Percentiles rank a stretch among this genome's conserved stretches.
Evolutionary conservation across 495 filamentous ascomycete genomes (phyloP).

Genomic region (Hypoxylon rickii): DNA sequence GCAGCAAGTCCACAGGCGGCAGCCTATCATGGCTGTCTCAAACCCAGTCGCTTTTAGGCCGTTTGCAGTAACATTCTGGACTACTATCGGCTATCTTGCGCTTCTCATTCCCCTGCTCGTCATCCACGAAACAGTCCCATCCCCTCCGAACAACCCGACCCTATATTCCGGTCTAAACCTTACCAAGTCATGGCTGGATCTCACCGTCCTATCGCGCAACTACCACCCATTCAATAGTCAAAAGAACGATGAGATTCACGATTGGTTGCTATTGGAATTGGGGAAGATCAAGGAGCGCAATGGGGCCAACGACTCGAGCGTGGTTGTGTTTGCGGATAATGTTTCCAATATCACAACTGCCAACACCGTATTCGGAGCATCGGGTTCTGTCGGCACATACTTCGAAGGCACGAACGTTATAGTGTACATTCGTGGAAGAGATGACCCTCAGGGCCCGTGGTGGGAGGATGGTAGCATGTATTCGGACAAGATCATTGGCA

Average conservation of each 20-base stretch:
- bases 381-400: constrained; percentile 59
- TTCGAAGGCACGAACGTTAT: constrained; percentile 94
- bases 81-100: constrained; percentile 69
- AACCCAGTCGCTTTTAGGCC: constrained; percentile 60
- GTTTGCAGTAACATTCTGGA: constrained; percentile 73
- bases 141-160: constrained; percentile 62
- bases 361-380: constrained; percentile 25
- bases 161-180: constrained; percentile 69
- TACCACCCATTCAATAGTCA: constrained; percentile 90
- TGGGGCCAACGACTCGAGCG: constrained; percentile 39
- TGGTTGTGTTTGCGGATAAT: constrained; percentile 78
- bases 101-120: constrained; percentile 71
- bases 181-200: constrained; percentile 83
- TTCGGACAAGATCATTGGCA: constrained; percentile 54
- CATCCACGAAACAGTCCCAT: constrained; percentile 75
- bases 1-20: constrained; percentile 10
- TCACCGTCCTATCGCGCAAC: constrained; percentile 70
- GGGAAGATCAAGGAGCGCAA: constrained; percentile 67
- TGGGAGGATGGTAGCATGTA: constrained; percentile 56
- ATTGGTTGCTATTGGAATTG: constrained; percentile 76
- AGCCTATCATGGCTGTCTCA: constrained; percentile 40
- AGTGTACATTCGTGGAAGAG: constrained; percentile 82
- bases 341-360: constrained; percentile 73
- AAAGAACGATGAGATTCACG: constrained; percentile 77
- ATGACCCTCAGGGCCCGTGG: constrained; percentile 69